Percentiles rank a stretch among this genome's conserved stretches.
These are phyloP conservation scores for Solanum hybrid DNA, from an alignment of 305 asterid species.

Conservation along the genomic window DNA sequence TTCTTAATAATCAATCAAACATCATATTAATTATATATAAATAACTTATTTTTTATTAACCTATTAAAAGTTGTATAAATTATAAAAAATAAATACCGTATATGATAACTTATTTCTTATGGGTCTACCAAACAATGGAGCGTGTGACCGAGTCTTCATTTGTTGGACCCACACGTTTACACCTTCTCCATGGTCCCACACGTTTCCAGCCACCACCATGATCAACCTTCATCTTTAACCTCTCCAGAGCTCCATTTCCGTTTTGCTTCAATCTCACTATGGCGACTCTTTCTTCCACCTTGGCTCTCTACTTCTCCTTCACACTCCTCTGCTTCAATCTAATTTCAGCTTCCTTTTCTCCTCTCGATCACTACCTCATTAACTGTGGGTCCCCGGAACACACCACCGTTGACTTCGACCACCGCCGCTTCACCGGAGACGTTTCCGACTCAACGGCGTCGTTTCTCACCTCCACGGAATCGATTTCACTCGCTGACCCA, in stretches of 20 bases:
- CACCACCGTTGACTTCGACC: constrained; percentile 36
- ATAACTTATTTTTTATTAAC: too few species aligned
- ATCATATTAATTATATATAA: too few species aligned
- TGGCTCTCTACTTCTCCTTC: constrained; percentile 14
- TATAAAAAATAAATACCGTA: too few species aligned
- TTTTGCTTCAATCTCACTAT: constrained; percentile 11
- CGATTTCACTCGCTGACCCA: constrained; percentile 23
- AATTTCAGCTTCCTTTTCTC: constrained; percentile 35
- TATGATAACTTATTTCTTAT: too few species aligned
- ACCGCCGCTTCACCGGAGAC: constrained; percentile 46
- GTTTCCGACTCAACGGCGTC: constrained; percentile 21
- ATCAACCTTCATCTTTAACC: background rate
- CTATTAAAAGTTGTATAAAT: too few species aligned
- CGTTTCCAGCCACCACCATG: background rate
- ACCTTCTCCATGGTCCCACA: background rate
- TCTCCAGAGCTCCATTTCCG: background rate
- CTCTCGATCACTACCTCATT: constrained; percentile 53
- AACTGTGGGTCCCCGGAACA: constrained; percentile 52
- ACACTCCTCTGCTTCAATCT: constrained; percentile 21
- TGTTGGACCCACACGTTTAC: constrained; percentile 4
- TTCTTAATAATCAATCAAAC: too few species aligned
- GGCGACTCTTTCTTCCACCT: constrained; percentile 20
- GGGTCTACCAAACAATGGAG: too few species aligned
- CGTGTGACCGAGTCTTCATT: background rate
- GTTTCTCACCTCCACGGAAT: constrained; percentile 27